Evolutionary conservation across 805 yeast genomes (phyloP), one percentile per base, ranked within the genome.

Genomic region (Scheffersomyces stipitis): DNA sequence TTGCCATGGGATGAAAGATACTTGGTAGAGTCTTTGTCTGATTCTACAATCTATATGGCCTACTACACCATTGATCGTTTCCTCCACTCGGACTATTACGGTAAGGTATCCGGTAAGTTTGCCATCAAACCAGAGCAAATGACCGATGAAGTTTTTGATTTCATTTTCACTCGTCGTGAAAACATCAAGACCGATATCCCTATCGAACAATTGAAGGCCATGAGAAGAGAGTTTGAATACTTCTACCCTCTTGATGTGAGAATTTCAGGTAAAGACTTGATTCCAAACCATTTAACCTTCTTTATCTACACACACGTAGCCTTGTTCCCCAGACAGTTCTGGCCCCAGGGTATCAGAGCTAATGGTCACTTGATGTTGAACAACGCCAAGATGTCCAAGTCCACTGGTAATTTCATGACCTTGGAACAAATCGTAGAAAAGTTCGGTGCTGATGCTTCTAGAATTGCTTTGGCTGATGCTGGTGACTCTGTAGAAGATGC

Each of bases 401-500:
- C 96, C 22, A 91, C 98, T 22, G 99, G 99, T 68, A 93, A 93
- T 72, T 93, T 93, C 62, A 74, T 87, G 81, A 93, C 98, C 34
- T 73, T 93, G 62, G 77, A 81, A 52, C 88, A 93, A 63, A 77
- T 85, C 60, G 82, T 83, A 42, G 75, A 80, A 52, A 93, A 93
- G 67, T 93, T 82, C 51, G 99, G 99, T 64, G 96, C 98, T 34
- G 99, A 93, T 64, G 97, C 98, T 28, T 73, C 96, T 8, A 85
- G 99, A 75, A 86, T 93, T 62, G 97, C 99, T 4, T 72, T 93
- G 48, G 99, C 98, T 31, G 99, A 93, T 71, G 96, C 97, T 35
- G 99, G 99, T 73, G 99, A 93, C 62, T 74, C 93, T 29, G 80
- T 89, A 49, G 99, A 93, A 69, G 99, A 93, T 65, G 99, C 99